Percentiles rank a stretch among this genome's conserved stretches.
Conservation (phyloP, 2,329 filamentous ascomycete species). For the Hortaea werneckii region DNA sequence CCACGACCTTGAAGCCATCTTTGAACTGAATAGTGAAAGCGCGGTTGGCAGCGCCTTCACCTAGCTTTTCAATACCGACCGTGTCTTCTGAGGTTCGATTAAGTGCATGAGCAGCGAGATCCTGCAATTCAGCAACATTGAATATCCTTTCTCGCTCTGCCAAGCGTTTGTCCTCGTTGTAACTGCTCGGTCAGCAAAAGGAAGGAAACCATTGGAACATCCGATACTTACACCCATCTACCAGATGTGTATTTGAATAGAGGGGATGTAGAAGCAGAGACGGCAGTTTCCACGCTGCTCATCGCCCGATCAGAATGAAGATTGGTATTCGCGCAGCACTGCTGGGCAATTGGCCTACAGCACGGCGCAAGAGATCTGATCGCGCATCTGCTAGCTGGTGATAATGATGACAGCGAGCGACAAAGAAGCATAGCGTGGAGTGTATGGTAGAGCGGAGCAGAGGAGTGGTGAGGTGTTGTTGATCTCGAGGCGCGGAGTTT, state of each 20-base stretch:
- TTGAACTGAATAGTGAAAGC: slow-evolving; percentile 12
- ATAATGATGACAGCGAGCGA: too few relatives aligned
- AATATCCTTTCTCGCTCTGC: slow-evolving; percentile 8
- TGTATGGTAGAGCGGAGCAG: too few relatives aligned
- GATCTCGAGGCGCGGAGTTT: too few relatives aligned
- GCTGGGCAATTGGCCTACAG: too few relatives aligned
- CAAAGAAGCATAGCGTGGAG: too few relatives aligned
- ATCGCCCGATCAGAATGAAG: too few relatives aligned
- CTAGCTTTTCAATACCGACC: slow-evolving; percentile 9
- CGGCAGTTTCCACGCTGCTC: too few relatives aligned
- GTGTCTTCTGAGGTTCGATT: slow-evolving; percentile 3
- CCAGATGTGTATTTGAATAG: slow-evolving; percentile 15
- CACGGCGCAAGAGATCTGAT: too few relatives aligned
- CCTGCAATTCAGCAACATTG: slow-evolving; percentile 7
- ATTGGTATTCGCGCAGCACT: too few relatives aligned
- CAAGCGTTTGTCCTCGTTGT: slow-evolving; percentile 11
- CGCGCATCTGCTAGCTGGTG: too few relatives aligned
- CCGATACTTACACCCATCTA: slow-evolving; percentile 12
- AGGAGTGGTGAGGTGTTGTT: too few relatives aligned
- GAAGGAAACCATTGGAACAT: background rate
- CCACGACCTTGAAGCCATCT: slow-evolving; percentile 17
- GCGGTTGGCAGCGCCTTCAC: slow-evolving; percentile 18
- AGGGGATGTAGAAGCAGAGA: background rate
- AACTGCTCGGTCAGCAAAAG: slow-evolving; percentile 5
- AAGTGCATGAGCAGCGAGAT: slow-evolving; percentile 5